phyloP scores from a whole-genome alignment of 257 asterid genomes.

The Salvia hispanica region DNA sequence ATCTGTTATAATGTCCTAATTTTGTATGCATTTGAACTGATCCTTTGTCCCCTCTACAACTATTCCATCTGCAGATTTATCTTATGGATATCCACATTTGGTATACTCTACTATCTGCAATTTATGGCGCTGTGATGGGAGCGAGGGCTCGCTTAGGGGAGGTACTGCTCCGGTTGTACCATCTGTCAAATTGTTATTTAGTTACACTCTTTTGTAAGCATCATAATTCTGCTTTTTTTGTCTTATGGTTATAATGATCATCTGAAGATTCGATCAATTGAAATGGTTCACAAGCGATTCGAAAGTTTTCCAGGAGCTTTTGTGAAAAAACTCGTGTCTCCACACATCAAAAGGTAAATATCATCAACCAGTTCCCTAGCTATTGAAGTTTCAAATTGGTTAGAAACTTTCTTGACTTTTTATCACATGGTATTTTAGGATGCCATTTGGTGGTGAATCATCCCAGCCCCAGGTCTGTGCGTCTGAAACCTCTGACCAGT shows the following conservation, averaged over 20 bases:
- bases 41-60: constrained; percentile 16
- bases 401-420: constrained; percentile 31
- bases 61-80: constrained; percentile 63
- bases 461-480: constrained; percentile 83
- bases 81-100: constrained; percentile 95
- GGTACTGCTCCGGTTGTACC: constrained; percentile 49
- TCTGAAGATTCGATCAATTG: constrained; percentile 86
- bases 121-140: constrained; percentile 97
- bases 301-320: constrained; percentile 98
- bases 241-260: constrained; percentile 28
- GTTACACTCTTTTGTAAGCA: constrained; percentile 11
- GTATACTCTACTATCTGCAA: constrained; percentile 89
- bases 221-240: constrained; percentile 8
- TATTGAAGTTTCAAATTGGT: constrained; percentile 18
- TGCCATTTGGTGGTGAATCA: constrained; percentile 58
- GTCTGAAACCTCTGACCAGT: constrained; percentile 14
- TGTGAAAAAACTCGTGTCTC: constrained; percentile 77
- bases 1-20: constrained; percentile 7
- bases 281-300: constrained; percentile 96
- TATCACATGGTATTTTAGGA: constrained; percentile 52
- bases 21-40: neutral
- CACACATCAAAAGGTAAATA: constrained; percentile 60
- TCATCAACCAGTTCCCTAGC: constrained; percentile 10
- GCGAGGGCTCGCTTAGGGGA: constrained; percentile 94
- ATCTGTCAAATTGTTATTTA: constrained; percentile 15